Evolutionary conservation across 148 eudicot species (phyloP), one percentile per base, ranked within the genome.

Genomic region (Dianthus caryophyllus): DNA sequence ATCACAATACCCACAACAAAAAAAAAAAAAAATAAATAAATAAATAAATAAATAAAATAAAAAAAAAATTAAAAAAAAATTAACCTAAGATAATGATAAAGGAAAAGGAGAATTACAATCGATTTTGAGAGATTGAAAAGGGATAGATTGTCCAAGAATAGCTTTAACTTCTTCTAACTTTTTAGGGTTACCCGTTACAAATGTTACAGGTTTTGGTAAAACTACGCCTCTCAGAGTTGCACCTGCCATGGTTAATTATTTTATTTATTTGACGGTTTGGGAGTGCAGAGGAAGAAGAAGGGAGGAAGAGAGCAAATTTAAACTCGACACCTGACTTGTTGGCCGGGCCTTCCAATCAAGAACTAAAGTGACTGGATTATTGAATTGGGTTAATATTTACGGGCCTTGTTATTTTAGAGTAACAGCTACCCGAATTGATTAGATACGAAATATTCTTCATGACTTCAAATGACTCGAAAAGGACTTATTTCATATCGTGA

Each of bases 171-270:
- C 97, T 71, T 92, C 97, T 11, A 92, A 76, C 47, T 91, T 92
- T 64, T 92, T 89, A 10, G 89, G 86, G 80, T 92, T 92, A 18
- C 97, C 97, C 8, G 96, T 92, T 12, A 92, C 97, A 61, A 92
- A 92, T 0, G 96, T 92, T 59, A 91, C 90, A 46, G 96, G 84
- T 38, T 81, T 84, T 44, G 79, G 70, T 44, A 88, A 71, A 41
- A 75, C 66, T 53, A 81, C 2, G 16, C 86, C 81, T 60, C 77
- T 80, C 33, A 70, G 67, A 26, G 18, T 10, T 53, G 68, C 52
- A 56, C 80, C 85, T 75, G 84, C 82, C 88, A 79, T 33, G 3
- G 38, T 82, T 71, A 64, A 65, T 69, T 4, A 1, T 4, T 3
- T 12, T 9, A 0, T 27, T 39, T 41, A 2, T 49, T 17, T 59